Conservation (phyloP, 148 eudicot genomes). For the Cornus suecica region DNA sequence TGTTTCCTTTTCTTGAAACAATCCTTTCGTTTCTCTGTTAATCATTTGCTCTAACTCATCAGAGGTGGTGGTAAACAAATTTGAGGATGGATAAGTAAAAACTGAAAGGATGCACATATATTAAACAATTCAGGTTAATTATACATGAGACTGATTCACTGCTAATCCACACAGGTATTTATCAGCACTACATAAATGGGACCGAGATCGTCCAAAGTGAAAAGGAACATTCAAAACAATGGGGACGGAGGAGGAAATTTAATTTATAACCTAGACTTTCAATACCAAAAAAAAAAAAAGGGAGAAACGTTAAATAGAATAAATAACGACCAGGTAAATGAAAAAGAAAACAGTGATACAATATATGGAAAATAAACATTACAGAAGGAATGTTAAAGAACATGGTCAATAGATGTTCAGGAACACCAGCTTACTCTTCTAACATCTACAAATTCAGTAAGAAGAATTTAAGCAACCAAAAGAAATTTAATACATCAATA, state of each 20-base stretch:
- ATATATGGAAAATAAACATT: too few species aligned
- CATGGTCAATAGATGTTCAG: background rate
- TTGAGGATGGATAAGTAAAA: too few species aligned
- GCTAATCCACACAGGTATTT: too few species aligned
- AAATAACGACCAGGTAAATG: background rate
- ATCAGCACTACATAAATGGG: too few species aligned
- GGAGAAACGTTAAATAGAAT: background rate
- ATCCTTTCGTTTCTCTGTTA: too few species aligned
- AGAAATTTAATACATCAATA: constrained; percentile 21
- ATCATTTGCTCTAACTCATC: too few species aligned
- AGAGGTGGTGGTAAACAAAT: too few species aligned
- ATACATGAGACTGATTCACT: too few species aligned
- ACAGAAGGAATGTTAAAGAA: background rate
- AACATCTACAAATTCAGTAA: background rate
- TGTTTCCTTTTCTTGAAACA: too few species aligned
- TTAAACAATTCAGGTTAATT: background rate
- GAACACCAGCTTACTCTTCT: background rate
- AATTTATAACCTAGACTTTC: background rate
- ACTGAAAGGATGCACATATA: background rate
- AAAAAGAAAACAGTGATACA: too few species aligned
- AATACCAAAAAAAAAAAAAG: background rate
- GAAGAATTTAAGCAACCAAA: constrained; percentile 5
- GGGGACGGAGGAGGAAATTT: background rate
- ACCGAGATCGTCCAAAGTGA: background rate
- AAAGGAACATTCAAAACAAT: background rate